Conservation (phyloP, 176 grass and related monocot genomes). For the Phoenix roebelenii region DNA sequence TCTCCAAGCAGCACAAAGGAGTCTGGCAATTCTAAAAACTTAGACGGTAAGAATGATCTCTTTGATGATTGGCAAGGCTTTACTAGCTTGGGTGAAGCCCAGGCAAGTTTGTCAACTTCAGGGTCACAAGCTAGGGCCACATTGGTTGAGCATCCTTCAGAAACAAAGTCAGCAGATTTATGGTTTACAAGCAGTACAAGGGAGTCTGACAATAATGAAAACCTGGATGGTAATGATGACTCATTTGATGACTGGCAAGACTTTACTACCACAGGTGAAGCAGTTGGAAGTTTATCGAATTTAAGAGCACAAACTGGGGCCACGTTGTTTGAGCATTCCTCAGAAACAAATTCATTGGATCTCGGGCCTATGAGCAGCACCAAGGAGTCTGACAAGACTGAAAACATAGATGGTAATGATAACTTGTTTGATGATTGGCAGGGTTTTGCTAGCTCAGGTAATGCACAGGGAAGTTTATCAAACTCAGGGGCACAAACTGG, state of each 20-base stretch:
- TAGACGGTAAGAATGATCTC: conserved; percentile 4
- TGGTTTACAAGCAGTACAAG: too few species aligned
- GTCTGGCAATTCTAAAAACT: conserved; percentile 4
- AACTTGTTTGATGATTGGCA: conserved; percentile 41
- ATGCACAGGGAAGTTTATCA: conserved; percentile 14
- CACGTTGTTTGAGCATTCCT: too few species aligned
- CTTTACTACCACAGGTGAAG: too few species aligned
- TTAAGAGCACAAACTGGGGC: too few species aligned
- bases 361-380: conserved; percentile 33
- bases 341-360: conserved; percentile 31
- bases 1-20: background rate
- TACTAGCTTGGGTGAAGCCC: conserved; percentile 18
- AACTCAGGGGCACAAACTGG: conserved; percentile 17
- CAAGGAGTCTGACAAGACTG: conserved; percentile 23
- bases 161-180: too few species aligned
- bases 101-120: conserved; percentile 15
- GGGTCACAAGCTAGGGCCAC: conserved; percentile 13
- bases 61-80: conserved; percentile 38
- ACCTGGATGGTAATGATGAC: too few species aligned
- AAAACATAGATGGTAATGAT: conserved; percentile 20
- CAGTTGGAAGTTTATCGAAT: too few species aligned
- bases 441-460: conserved; percentile 48
- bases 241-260: too few species aligned
- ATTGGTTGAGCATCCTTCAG: background rate
- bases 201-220: too few species aligned